Base-by-base conservation (phyloP, 2,329 filamentous ascomycete genomes). In the Phoma sp. region DNA sequence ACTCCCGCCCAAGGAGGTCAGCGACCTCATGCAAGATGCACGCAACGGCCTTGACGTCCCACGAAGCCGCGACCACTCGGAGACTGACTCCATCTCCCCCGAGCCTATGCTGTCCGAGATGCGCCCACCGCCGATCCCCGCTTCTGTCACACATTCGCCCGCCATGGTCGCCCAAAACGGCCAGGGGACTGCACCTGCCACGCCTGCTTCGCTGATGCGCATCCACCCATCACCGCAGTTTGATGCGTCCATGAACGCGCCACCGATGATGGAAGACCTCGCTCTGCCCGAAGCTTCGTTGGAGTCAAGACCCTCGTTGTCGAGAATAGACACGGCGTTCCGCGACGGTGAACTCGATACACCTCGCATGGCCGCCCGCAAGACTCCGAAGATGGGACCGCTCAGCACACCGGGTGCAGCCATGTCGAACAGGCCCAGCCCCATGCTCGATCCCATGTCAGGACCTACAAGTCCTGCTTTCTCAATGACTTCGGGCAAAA, bases 181-280 rank as follows among this genome's bases (percentile, higher is more conserved):
- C 31, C 63, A 66, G 48, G 61, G 62, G 8, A 54, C 75, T 1
- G 70, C 70, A 17, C 76, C 47, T 10, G 92, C 91, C 1, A 96
- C 92, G 0, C 92, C 92, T 0, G 91, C 93, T 8, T 96, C 92
- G 6, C 77, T 96, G 55, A 96, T 97, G 90, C 75, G 76, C 36
- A 70, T 78, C 21, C 70, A 76, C n/a, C 70, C 73, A 19, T 75
- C 74, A 8, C 72, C 74, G 8, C 67, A 63, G n/a, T 73, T 74
- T 48, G 61, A 61, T 24, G 56, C 52, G 27, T 58, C 60, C 2
- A 49, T 57, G 27, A 64, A 71, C 8, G 51, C 62, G 9, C 70
- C 67, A 6, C 69, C 72, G 8, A 64, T 72, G 51, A 66, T 89
- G 74, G 86, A 88, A 54, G 85, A 87, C 58, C 82, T 89, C 27